Evolutionary conservation across 108 stramenopile species (phyloP).

Genomic region (Cyclotella distinguenda): DNA sequence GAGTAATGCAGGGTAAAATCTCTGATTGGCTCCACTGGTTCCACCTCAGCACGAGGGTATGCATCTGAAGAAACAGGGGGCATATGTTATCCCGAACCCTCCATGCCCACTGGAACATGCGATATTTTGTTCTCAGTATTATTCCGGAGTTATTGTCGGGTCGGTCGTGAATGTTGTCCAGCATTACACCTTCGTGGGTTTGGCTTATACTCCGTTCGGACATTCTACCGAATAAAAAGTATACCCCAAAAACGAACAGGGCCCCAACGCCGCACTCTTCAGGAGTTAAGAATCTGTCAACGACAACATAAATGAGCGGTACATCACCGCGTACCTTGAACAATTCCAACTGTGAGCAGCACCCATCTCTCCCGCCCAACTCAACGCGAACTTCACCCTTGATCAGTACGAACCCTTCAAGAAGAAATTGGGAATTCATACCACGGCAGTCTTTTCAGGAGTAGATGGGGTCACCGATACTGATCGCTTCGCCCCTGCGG

Average conservation of each 20-base stretch:
- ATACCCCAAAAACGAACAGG: slow-evolving; percentile 31
- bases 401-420: slow-evolving; percentile 84
- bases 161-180: background rate
- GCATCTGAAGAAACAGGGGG: slow-evolving; percentile 59
- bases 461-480: slow-evolving; percentile 57
- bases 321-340: slow-evolving; percentile 76
- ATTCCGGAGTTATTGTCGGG: slow-evolving; percentile 35
- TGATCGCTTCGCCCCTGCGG: slow-evolving; percentile 62
- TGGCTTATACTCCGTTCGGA: slow-evolving; percentile 61
- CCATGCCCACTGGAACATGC: background rate
- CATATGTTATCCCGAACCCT: slow-evolving; percentile 51
- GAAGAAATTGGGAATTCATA: slow-evolving; percentile 77
- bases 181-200: slow-evolving; percentile 49
- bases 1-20: slow-evolving; percentile 42
- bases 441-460: slow-evolving; percentile 75
- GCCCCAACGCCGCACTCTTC: slow-evolving; percentile 41
- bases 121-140: background rate
- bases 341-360: slow-evolving; percentile 75
- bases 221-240: slow-evolving; percentile 53
- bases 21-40: slow-evolving; percentile 50
- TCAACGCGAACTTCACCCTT: slow-evolving; percentile 65
- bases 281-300: slow-evolving; percentile 12
- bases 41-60: slow-evolving; percentile 50
- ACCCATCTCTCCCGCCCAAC: slow-evolving; percentile 58
- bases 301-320: too few relatives aligned